Evolutionary conservation across 169 alveolate genomes (phyloP), one percentile per base, ranked within the genome.

Genomic region (Cryptosporidium xiaoi): DNA sequence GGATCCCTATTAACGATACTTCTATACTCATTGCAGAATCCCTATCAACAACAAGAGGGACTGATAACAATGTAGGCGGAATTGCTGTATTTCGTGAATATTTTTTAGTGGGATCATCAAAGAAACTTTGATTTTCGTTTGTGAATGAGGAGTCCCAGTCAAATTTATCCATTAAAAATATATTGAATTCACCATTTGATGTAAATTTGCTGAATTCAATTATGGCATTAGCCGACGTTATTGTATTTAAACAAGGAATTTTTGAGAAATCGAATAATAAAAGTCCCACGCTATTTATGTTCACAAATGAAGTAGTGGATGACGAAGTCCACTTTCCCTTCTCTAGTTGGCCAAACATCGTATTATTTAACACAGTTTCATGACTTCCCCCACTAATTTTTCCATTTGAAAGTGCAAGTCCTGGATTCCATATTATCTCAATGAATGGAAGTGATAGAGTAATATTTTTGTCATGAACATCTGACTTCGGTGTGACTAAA

Each of bases 141-240:
- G 44, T 12, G 55, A 69, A 69, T 7, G 71, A 77, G 13, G 69
- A 60, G 71, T 77, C 46, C 85, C 85, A 77, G 64, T 77, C 71
- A 31, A 77, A 77, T n/a, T 18, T 3, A 20, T 60, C 71, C 71
- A 77, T 58, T 13, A 56, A 51, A 16, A 77, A 58, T 34, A 46
- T 51, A 8, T 60, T 48, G 31, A 77, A 58, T 31, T 77, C 85
- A 10, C 85, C 83, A 31, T 55, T 69, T 8, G 83, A 64, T 7
- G 71, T 58, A 50, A 60, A 60, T 40, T 77, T 60, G 33, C 53
- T 27, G 65, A 77, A 58, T 51, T 77, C 71, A 4, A 77, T 77
- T 34, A 8, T 77, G 12, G 85, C 69, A n/a, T 56, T 12, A 15
- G 71, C 85, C 0, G 55, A 58, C 5, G 58, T 77, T 34, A 77